Evolutionary conservation across 768 basidiomycete genomes (phyloP).

Genomic region (Agrocybe praecox): DNA sequence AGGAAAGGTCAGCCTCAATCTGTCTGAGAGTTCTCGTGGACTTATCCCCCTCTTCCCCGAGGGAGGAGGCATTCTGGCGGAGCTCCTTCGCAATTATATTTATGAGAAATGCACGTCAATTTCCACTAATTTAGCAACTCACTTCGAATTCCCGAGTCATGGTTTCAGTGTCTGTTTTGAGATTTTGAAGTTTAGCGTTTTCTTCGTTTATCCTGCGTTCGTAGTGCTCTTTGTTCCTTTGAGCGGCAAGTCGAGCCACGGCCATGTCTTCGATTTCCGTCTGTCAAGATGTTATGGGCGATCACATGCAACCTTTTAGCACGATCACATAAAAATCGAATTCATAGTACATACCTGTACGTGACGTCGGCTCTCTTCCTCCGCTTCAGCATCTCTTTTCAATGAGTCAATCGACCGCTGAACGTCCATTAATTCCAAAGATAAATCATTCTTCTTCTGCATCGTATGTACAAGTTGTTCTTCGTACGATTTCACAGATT

Average conservation of each 20-base stretch:
- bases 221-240: background rate
- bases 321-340: too few relatives aligned
- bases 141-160: conserved; percentile 1
- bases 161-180: background rate
- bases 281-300: background rate
- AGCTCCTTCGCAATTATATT: background rate
- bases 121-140: background rate
- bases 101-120: background rate
- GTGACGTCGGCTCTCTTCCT: background rate
- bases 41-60: background rate
- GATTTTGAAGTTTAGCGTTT: background rate
- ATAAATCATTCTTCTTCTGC: background rate
- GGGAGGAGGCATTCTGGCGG: background rate
- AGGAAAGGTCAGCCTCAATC: background rate
- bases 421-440: conserved; percentile 1
- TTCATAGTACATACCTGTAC: background rate
- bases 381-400: background rate
- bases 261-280: background rate
- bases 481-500: background rate
- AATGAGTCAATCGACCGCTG: background rate
- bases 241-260: background rate
- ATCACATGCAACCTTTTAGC: too few relatives aligned
- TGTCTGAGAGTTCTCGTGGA: background rate
- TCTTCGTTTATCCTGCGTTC: background rate
- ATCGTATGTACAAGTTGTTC: conserved; percentile 1